phyloP scores from a whole-genome alignment of 2,329 filamentous ascomycete genomes.

The Fusarium pilosicola region DNA sequence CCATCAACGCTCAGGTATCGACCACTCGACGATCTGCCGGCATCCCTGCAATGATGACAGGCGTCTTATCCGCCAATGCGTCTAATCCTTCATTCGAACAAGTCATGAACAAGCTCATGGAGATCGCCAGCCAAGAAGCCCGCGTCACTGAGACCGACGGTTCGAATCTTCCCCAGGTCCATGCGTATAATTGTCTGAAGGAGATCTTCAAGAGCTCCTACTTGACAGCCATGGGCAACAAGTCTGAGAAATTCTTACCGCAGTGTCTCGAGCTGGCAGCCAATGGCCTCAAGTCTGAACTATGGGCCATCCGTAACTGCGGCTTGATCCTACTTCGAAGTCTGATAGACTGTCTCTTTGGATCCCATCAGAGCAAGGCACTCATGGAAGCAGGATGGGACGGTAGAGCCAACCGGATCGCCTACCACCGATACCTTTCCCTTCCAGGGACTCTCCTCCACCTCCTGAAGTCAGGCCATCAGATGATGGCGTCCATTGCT shows the following conservation, averaged over 20 bases:
- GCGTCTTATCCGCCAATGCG: conserved; percentile 76
- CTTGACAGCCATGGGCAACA: conserved; percentile 75
- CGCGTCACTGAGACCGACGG: conserved; percentile 67
- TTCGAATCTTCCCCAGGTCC: conserved; percentile 85
- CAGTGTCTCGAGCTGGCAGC: conserved; percentile 82
- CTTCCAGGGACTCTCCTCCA: conserved; percentile 71
- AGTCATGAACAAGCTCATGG: conserved; percentile 70
- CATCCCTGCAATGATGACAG: conserved; percentile 86
- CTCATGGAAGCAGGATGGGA: conserved; percentile 71
- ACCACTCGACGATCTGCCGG: conserved; percentile 93
- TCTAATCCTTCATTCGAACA: conserved; percentile 69
- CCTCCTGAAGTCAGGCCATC: conserved; percentile 66
- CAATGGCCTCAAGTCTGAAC: conserved; percentile 78
- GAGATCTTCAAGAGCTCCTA: conserved; percentile 89
- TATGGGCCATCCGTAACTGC: conserved; percentile 96
- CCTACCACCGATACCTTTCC: conserved; percentile 75
- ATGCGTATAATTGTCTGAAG: conserved; percentile 92
- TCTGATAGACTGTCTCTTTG: conserved; percentile 81
- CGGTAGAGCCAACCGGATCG: conserved; percentile 70
- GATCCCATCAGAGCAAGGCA: conserved; percentile 76
- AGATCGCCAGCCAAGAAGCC: conserved; percentile 66
- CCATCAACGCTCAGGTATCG: conserved; percentile 79
- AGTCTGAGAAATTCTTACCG: conserved; percentile 78
- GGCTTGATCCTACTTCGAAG: conserved; percentile 89
- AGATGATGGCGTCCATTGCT: conserved; percentile 54